phyloP scores from a whole-genome alignment of 768 basidiomycete species.

The Tremella yokohamensis region DNA sequence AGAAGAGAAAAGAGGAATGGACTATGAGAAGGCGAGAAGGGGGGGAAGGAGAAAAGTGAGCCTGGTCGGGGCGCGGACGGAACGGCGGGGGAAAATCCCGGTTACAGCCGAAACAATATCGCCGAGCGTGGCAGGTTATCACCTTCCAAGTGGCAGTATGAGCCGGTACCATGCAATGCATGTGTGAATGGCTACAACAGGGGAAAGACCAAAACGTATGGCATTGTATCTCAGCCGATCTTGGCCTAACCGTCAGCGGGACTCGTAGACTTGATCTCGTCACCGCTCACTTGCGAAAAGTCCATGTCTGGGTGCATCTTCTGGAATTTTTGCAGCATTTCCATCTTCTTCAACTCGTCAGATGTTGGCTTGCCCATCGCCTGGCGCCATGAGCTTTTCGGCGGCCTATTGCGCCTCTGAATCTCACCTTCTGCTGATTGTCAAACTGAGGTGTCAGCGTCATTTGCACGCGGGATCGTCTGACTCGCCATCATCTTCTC shows the following conservation, averaged over 20 bases:
- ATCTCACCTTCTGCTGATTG: constrained; percentile 52
- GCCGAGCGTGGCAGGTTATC: background rate
- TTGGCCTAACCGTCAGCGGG: background rate
- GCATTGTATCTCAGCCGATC: background rate
- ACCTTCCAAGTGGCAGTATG: too few relatives aligned
- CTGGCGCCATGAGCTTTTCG: constrained; percentile 12
- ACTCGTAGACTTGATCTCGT: background rate
- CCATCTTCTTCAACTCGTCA: constrained; percentile 87
- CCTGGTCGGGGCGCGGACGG: constrained; percentile 1
- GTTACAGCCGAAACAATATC: background rate
- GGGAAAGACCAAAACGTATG: too few relatives aligned
- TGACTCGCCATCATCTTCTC: constrained; percentile 98
- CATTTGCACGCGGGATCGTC: background rate
- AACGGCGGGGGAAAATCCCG: background rate
- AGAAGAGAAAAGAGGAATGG: constrained; percentile 4
- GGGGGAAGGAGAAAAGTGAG: constrained; percentile 10
- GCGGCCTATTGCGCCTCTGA: background rate
- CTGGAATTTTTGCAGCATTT: constrained; percentile 88
- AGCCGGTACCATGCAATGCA: background rate
- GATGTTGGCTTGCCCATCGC: constrained; percentile 96
- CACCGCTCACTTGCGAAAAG: constrained; percentile 67
- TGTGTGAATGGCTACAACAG: too few relatives aligned
- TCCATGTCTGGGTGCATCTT: constrained; percentile 87
- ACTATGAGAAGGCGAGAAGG: constrained; percentile 6
- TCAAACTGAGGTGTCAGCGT: constrained; percentile 46